Evolutionary conservation across 768 basidiomycete species (phyloP).

Genomic region (Pleurotus platypus): DNA sequence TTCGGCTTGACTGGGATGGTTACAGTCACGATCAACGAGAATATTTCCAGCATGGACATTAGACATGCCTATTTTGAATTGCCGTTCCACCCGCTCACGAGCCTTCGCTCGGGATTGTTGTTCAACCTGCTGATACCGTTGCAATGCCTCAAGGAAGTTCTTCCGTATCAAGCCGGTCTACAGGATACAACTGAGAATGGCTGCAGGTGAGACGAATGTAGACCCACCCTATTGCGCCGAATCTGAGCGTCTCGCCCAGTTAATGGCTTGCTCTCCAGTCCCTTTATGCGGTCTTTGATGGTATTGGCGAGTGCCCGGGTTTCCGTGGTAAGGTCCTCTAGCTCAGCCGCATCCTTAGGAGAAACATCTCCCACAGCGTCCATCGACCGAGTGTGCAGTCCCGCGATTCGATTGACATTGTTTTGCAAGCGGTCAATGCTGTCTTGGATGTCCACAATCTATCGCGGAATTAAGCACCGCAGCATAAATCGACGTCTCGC

Average conservation of each 20-base stretch:
- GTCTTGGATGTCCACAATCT: slow-evolving; percentile 40
- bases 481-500: no score
- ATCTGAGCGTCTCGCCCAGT: slow-evolving; percentile 29
- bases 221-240: slow-evolving; percentile 34
- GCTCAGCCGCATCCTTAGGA: slow-evolving; percentile 27
- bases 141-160: slow-evolving; percentile 74
- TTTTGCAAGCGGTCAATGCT: slow-evolving; percentile 33
- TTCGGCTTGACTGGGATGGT: slow-evolving; percentile 70
- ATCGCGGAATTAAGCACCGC: neutral
- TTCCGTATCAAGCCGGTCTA: slow-evolving; percentile 58
- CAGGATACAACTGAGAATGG: neutral
- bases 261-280: slow-evolving; percentile 35
- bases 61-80: slow-evolving; percentile 67
- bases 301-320: slow-evolving; percentile 56
- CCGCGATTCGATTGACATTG: slow-evolving; percentile 34
- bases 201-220: neutral
- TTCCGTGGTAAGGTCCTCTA: slow-evolving; percentile 57
- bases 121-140: slow-evolving; percentile 75
- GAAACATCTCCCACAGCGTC: slow-evolving; percentile 29
- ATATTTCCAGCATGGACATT: slow-evolving; percentile 2
- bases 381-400: slow-evolving; percentile 33
- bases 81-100: slow-evolving; percentile 66
- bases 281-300: slow-evolving; percentile 58
- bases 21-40: no score
- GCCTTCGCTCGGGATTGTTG: slow-evolving; percentile 63